A percentile compares a stretch with the other conserved stretches of the same genome.
phyloP scores from a whole-genome alignment of 305 asterid species.

The Rubia tinctorum region DNA sequence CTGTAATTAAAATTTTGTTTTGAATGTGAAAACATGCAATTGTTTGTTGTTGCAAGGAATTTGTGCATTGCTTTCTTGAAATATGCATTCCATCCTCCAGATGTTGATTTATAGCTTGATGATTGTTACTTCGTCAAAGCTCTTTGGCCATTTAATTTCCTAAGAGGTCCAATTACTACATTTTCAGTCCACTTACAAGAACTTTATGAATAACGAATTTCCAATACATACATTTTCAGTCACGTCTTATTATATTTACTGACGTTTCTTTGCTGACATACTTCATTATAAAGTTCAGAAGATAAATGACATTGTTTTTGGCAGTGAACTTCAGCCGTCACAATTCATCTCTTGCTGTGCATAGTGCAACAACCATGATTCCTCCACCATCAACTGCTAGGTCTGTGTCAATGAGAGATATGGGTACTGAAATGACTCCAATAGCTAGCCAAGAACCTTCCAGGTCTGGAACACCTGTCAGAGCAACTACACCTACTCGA shows the following conservation, averaged over 20 bases:
- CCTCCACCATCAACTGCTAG: constrained; percentile 48
- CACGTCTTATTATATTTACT: not conserved
- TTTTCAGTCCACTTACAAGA: not conserved
- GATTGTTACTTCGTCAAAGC: too few relatives aligned
- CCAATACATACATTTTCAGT: not conserved
- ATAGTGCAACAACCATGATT: constrained; percentile 29
- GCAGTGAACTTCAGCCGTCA: constrained; percentile 40
- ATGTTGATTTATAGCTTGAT: too few relatives aligned
- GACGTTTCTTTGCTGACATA: not conserved
- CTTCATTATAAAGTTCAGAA: not conserved
- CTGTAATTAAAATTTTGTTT: not conserved
- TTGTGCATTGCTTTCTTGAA: not conserved
- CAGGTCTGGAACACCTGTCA: constrained; percentile 74
- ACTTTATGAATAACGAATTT: not conserved
- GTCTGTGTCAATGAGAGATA: constrained; percentile 97
- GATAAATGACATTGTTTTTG: constrained; percentile 11
- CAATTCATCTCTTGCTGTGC: constrained; percentile 34
- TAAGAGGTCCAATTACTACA: not conserved
- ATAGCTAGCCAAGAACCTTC: constrained; percentile 97
- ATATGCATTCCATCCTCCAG: constrained; percentile 2
- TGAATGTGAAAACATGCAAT: not conserved
- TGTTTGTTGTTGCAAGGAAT: not conserved
- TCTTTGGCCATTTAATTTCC: not conserved
- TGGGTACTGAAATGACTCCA: constrained; percentile 99
- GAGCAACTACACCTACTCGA: constrained; percentile 81